Evolutionary conservation across 371 early-diverging fungal genomes (phyloP).

Genomic region (Mucor sp.): DNA sequence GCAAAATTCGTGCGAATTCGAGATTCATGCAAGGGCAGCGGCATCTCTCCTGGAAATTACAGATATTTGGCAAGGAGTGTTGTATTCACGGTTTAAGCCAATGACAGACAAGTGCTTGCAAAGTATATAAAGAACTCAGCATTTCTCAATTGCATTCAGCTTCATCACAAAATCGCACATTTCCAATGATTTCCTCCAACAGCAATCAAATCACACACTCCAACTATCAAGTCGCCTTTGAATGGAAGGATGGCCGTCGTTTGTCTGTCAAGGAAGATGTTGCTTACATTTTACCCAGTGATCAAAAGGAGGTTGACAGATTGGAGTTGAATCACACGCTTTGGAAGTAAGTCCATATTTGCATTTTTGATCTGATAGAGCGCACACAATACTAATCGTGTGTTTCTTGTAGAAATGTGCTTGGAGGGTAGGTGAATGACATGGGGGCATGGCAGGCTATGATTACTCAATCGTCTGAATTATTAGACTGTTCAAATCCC

Average conservation of each 20-base stretch:
- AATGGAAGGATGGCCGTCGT: conserved; percentile 34
- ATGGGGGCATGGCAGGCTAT: background rate
- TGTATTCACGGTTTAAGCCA: no score
- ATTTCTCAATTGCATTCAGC: background rate
- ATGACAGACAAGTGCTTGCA: no score
- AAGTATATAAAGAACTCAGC: background rate
- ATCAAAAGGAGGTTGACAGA: conserved; percentile 40
- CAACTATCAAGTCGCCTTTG: conserved; percentile 9
- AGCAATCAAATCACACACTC: conserved; percentile 3
- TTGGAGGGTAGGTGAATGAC: conserved; percentile 10
- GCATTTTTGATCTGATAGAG: background rate
- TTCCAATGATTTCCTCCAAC: background rate
- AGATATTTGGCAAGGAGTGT: no score
- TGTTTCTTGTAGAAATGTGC: background rate
- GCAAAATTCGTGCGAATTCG: no score
- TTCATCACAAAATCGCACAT: background rate
- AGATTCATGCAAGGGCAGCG: no score
- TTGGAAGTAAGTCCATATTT: conserved; percentile 31
- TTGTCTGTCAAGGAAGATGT: conserved; percentile 31
- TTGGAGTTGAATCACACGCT: conserved; percentile 40
- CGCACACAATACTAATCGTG: background rate
- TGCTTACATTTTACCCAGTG: conserved; percentile 48
- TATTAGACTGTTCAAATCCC: conserved; percentile 34
- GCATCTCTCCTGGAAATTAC: no score
- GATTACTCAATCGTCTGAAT: background rate